Base-by-base conservation (phyloP, 2,329 filamentous ascomycete species). In the Cordyceps fumosorosea region DNA sequence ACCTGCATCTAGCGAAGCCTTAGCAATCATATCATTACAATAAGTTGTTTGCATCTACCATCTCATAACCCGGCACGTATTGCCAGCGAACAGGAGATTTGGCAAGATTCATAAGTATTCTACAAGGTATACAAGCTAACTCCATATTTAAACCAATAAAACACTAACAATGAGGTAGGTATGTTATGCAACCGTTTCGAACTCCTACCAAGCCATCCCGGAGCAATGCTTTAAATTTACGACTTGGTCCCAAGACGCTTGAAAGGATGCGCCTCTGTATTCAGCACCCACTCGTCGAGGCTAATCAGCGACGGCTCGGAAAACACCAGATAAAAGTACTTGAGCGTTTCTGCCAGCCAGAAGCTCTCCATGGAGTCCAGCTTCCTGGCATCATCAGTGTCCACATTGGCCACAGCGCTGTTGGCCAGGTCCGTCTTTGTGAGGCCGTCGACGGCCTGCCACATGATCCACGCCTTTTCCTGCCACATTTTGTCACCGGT, bases 301-400 rank as follows among this genome's bases (percentile, higher is more conserved):
- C 81, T 88, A 24, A 89, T 75, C 20, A 85, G 66, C 14, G 81
- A 77, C 2, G 85, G 82, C 50, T 88, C 82, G n/a, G 82, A 83
- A 67, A 90, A 91, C 29, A 90, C 80, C 48, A 91, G 70, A 65
- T 88, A 91, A 57, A 90, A 90, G 64, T 91, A 91, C 74, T 91
- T 91, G 64, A 91, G 74, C 32, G 88, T 91, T 76, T 91, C 88
- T 0, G 84, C 84, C 67, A 88, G 77, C 86, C 88, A 91, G 69
- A 90, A 90, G 63, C 80, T 87, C 74, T 90, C 84, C 84, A 88
- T 87, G n/a, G 81, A 82, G 68, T 91, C 87, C 42, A 76, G 72
- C 63, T 75, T 73, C 20, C 72, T 71, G 1, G 47, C 18, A 5
- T n/a, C n/a, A 8, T 26, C 37, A 3, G 56, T 29, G 45, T 66